Base-by-base conservation (phyloP, 2,329 filamentous ascomycete species). In the Fusarium papillatum region DNA sequence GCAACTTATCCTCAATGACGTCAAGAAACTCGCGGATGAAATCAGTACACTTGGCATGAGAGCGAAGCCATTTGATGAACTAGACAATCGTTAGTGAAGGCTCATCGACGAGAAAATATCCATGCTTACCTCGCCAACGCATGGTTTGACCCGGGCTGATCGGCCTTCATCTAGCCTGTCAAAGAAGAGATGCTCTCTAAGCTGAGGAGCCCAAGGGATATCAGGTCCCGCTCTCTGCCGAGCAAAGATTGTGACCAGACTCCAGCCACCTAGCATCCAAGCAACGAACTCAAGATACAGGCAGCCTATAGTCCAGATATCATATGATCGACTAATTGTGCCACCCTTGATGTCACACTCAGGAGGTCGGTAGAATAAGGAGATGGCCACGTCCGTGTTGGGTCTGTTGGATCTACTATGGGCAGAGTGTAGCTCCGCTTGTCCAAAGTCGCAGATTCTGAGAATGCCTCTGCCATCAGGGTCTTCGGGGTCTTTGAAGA, bases 271-370 rank as follows among this genome's bases (percentile, higher is more conserved):
- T 3, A 77, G 39, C 8, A 77, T 38, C 72, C 74, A 77, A 14
- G 36, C 60, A 2, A 70, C 22, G 17, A 75, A 72, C 16, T 76
- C 74, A 0, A 77, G 68, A 9, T 75, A 72, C 2, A 77, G 34
- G 19, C 72, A 77, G 0, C 75, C 75, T 3, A 77, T 34, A 0
- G 74, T 75, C 75, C 74, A 77, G 2, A 77, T 65, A n/a, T 76
- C 75, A 7, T 43, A 77, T 0, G 72, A 55, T 7, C 68, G 63
- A 5, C 62, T 71, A 3, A 71, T 60, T 7, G 11, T 65, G 1
- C 62, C 67, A 8, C 46, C 38, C 6, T 55, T 14, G 7, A 73
- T 31, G 4, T 77, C 68, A 11, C 61, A 67, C 29, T 77, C 75
- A 1, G 75, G 75, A 17, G 75, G 65, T 2, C 72, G 46, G 19